phyloP scores from a whole-genome alignment of 192 early-diverging fungal species.

The Dissophora globulifera region DNA sequence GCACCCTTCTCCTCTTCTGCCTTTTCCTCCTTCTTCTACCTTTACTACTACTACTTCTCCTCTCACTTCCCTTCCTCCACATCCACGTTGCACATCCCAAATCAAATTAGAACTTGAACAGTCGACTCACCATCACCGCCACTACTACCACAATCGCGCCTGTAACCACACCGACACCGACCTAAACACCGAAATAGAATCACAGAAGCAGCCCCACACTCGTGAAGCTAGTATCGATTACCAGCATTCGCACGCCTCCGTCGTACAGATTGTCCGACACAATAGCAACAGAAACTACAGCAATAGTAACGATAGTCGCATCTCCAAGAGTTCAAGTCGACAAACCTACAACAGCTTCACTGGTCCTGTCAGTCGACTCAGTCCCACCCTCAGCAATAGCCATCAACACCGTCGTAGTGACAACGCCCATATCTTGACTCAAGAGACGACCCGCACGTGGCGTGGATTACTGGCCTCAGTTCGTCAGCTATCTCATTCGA shows the following conservation, averaged over 20 bases:
- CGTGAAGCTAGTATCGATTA: too few relatives aligned
- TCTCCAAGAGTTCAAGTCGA: constrained; percentile 11
- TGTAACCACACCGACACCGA: not conserved
- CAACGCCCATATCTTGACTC: not conserved
- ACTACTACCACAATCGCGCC: not conserved
- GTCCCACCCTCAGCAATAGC: not conserved
- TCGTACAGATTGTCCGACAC: not conserved
- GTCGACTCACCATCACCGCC: not conserved
- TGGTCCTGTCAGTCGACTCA: too few relatives aligned
- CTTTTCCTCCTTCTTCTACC: too few relatives aligned
- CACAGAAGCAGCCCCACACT: too few relatives aligned
- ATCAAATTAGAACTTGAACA: not conserved
- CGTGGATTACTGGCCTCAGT: constrained; percentile 22
- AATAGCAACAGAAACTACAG: too few relatives aligned
- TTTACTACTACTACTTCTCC: too few relatives aligned
- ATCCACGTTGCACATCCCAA: too few relatives aligned
- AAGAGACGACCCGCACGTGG: constrained; percentile 17
- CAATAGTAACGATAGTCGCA: too few relatives aligned
- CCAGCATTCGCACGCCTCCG: too few relatives aligned
- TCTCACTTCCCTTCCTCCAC: too few relatives aligned
- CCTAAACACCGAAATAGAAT: not conserved
- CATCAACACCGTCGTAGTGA: constrained; percentile 1
- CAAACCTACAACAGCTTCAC: not conserved
- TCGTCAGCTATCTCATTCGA: constrained; percentile 21
- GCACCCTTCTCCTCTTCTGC: not conserved